These are phyloP conservation scores for Termitomyces titanicus DNA, from an alignment of 768 basidiomycete species.

Conservation along the genomic window DNA sequence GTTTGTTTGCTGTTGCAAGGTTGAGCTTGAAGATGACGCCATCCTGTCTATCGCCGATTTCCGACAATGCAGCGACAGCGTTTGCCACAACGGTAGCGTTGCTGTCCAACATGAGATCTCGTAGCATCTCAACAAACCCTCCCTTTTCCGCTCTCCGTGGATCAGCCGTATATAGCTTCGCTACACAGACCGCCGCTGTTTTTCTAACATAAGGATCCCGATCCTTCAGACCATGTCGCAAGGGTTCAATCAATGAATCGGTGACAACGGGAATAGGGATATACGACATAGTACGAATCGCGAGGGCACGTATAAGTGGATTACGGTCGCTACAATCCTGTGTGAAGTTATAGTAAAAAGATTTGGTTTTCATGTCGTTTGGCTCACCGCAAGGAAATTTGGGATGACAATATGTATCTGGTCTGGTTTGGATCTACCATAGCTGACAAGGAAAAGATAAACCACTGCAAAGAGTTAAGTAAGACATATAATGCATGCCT, in stretches of 20 bases:
- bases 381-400: slow-evolving; percentile 78
- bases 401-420: slow-evolving; percentile 90
- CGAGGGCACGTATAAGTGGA: slow-evolving; percentile 93
- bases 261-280: slow-evolving; percentile 90
- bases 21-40: slow-evolving; percentile 93
- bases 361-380: background rate
- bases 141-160: slow-evolving; percentile 82
- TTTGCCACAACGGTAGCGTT: slow-evolving; percentile 98
- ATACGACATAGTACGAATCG: slow-evolving; percentile 99
- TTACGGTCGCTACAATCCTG: slow-evolving; percentile 97
- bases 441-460: slow-evolving; percentile 95
- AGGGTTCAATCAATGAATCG: slow-evolving; percentile 81
- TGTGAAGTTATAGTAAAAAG: slow-evolving; percentile 27
- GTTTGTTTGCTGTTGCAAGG: slow-evolving; percentile 80
- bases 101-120: slow-evolving; percentile 87
- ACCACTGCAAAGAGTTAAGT: slow-evolving; percentile 62
- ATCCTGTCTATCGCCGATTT: slow-evolving; percentile 93
- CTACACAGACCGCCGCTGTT: slow-evolving; percentile 96
- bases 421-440: slow-evolving; percentile 90
- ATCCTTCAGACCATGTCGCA: slow-evolving; percentile 91
- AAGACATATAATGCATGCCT: background rate
- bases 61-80: slow-evolving; percentile 93
- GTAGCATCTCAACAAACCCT: slow-evolving; percentile 86
- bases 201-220: slow-evolving; percentile 97
- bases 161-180: slow-evolving; percentile 90